Evolutionary conservation across 345 rosid species (phyloP), one percentile per base, ranked within the genome.

Genomic region (Aurinia saxatilis): DNA sequence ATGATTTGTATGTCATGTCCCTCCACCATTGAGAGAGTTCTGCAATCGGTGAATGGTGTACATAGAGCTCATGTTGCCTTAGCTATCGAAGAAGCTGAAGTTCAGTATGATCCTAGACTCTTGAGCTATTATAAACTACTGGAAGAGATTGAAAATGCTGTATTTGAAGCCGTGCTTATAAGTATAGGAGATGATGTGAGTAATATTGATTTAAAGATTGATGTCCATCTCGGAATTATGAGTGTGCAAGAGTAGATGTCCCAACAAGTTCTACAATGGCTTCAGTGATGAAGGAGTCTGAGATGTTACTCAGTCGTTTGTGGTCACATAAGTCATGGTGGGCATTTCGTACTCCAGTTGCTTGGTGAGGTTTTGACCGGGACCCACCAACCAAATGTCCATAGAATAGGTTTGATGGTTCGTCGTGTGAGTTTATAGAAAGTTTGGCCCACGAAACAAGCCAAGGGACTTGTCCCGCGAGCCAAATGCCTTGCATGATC

Each of bases 1-100:
- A 92, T 92, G 96, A 85, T 90, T n/a, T 87, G 98, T 76, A 77
- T 91, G 12, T 75, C 95, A 3, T 92, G 97, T 75, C 84, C 91
- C 36, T 66, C 93, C 39, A 77, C 93, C 4, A 73, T 84, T 7
- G 98, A 92, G 72, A 57, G 80, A 42, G 86, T 79, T 60, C 42
- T 92, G 67, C 84, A 77, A 79, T 70, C 79, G 5, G 57, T 82
- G 65, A 54, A 34, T 29, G 98, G 97, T 3, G 97, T 92, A 1
- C 80, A 65, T 16, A 85, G 77, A 50, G 95, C 84, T 19, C 90
- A 71, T 51, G 97, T 89, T 2, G 97, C 97, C 18, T 77, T 92
- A 42, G 97, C 95, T 17, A 87, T 90, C 1, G 98, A 89, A 76
- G 97, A 89, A 79, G 98, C 91, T 5, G 85, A 89, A 44, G 63